Evolutionary conservation across 805 yeast species (phyloP).

Genomic region (Candida germanica): DNA sequence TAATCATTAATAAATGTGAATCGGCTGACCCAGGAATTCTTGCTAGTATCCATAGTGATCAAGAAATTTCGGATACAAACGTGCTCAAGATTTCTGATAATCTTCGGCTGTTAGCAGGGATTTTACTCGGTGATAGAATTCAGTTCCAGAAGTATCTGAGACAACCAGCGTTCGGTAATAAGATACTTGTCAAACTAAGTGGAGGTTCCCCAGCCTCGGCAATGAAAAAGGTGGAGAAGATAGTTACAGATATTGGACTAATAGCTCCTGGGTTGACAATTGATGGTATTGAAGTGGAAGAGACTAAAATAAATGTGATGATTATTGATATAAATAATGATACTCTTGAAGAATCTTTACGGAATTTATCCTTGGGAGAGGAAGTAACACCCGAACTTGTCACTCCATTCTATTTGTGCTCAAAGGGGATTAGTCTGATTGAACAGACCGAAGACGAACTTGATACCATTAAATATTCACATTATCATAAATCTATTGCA

Average conservation of each 20-base stretch:
- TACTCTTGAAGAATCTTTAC: slow-evolving; percentile 34
- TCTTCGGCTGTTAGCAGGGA: slow-evolving; percentile 31
- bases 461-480: slow-evolving; percentile 32
- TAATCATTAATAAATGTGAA: slow-evolving; percentile 39
- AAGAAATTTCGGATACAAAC: slow-evolving; percentile 24
- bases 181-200: slow-evolving; percentile 3
- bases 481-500: slow-evolving; percentile 39
- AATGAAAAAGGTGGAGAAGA: slow-evolving; percentile 31
- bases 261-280: slow-evolving; percentile 52
- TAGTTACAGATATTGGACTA: slow-evolving; percentile 54
- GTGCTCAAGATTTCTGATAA: slow-evolving; percentile 25
- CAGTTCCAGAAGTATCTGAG: slow-evolving; percentile 41
- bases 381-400: slow-evolving; percentile 10
- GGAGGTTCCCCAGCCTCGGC: background rate
- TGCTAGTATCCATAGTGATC: slow-evolving; percentile 40
- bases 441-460: slow-evolving; percentile 1
- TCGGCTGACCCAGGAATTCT: slow-evolving; percentile 46
- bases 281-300: slow-evolving; percentile 4
- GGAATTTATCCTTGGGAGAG: slow-evolving; percentile 28
- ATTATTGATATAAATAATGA: slow-evolving; percentile 28
- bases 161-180: slow-evolving; percentile 45
- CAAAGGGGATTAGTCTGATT: slow-evolving; percentile 17
- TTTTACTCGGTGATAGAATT: slow-evolving; percentile 48
- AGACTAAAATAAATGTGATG: slow-evolving; percentile 15
- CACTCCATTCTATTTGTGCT: slow-evolving; percentile 46